Percentiles rank a stretch among this genome's conserved stretches.
Conservation (phyloP, 139 green algal genomes). For the Eudorina sp. region DNA sequence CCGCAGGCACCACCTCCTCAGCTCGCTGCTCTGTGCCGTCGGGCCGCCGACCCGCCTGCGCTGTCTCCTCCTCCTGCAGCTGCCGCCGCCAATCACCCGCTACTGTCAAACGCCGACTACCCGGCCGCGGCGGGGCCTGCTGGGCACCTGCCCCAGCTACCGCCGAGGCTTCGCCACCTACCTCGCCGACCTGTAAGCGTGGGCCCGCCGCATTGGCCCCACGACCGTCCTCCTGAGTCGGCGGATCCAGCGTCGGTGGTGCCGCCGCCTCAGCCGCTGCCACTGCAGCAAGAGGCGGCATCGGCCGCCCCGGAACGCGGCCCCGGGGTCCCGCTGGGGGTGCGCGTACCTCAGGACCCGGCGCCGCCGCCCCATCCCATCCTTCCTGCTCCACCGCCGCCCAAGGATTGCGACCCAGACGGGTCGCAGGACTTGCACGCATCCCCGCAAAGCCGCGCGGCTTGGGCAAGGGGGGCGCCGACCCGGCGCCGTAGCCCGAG, state of each 20-base stretch:
- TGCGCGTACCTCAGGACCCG: too few relatives aligned
- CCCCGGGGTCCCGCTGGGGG: too few relatives aligned
- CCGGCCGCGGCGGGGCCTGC: too few relatives aligned
- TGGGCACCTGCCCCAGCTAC: too few relatives aligned
- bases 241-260: not conserved
- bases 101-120: not conserved
- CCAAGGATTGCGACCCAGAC: slow-evolving; percentile 19
- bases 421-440: not conserved
- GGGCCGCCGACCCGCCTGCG: not conserved
- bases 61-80: not conserved
- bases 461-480: not conserved
- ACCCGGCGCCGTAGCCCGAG: not conserved
- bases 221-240: too few relatives aligned
- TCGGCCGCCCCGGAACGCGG: too few relatives aligned
- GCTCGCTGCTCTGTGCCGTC: too few relatives aligned
- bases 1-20: not conserved
- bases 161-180: too few relatives aligned
- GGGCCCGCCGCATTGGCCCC: too few relatives aligned
- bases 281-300: not conserved
- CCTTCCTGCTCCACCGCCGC: not conserved
- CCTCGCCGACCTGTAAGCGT: too few relatives aligned
- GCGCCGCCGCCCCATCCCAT: not conserved
- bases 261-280: not conserved
- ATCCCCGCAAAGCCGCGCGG: not conserved
- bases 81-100: not conserved